Evolutionary conservation across 495 filamentous ascomycete species (phyloP), one percentile per base, ranked within the genome.

Genomic region (Apiosordaria backusii): DNA sequence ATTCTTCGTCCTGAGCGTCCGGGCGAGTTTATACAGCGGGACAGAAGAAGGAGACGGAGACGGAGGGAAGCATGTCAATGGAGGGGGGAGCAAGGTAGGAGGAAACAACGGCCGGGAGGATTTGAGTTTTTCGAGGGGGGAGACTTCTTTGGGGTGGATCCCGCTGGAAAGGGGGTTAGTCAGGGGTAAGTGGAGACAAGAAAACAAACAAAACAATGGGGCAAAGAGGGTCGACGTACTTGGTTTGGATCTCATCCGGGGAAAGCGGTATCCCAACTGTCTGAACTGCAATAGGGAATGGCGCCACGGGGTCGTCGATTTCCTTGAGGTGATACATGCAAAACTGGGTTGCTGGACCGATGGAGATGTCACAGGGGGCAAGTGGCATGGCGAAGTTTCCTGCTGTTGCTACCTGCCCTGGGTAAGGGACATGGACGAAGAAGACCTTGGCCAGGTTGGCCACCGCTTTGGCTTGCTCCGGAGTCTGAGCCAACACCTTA

Each of bases 1-100:
- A 65, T 84, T 85, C 72, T 84, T 85, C 15, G 78, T 80, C 4
- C 82, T 72, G 10, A 85, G 72, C 3, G 83, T 72, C n/a, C 72
- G 72, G 0, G 83, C 78, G 19, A 68, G 24, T 15, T 55, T 21
- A 21, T 57, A 57, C 53, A 57, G 21, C 23, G 53, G 53, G 9
- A 24, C 23, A 1, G 19, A 57, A 5, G 19, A 22, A 5, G 53
- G 19, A 57, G 21, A 21, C 61, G 29, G 62, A 57, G 9, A 65
- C 35, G 15, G 57, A 24, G 5, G 40, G 18, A 25, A 45, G 22
- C 16, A 50, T 50, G 50, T 29, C 50, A 57, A 21, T 57, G 9
- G 9, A 6, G 19, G 19, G 18, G 53, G 9, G 9, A 57, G 1
- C 5, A 24, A 21, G 18, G 53, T 15, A 57, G 53, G 53, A 3